phyloP scores from a whole-genome alignment of 2,329 filamentous ascomycete genomes.

The Westerdykella ornata region DNA sequence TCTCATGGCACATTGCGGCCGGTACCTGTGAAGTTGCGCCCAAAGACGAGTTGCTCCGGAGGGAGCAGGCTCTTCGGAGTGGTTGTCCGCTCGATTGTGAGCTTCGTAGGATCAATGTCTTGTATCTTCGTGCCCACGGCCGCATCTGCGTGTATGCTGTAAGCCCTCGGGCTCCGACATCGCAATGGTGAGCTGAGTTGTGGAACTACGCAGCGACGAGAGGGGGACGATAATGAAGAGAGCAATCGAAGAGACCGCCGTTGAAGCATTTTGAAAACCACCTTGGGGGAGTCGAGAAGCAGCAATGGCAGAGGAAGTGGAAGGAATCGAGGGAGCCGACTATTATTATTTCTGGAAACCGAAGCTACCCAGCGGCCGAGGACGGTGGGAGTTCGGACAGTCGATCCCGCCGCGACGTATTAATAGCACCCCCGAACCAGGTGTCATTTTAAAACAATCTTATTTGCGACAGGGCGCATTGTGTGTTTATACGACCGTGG shows the following conservation, averaged over 20 bases:
- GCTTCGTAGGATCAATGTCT: conserved; percentile 69
- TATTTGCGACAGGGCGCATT: conserved; percentile 16
- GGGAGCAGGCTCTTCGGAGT: conserved; percentile 68
- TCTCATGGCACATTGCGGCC: conserved; percentile 4
- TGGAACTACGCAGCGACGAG: conserved; percentile 20
- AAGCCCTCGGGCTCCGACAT: conserved; percentile 43
- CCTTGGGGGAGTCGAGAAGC: conserved; percentile 1
- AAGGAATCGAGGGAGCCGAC: conserved; percentile 11
- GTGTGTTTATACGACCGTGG: conserved; percentile 2
- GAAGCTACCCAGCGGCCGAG: conserved; percentile 1
- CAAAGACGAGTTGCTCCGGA: conserved; percentile 80
- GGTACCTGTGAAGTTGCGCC: conserved; percentile 78
- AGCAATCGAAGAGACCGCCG: conserved; percentile 30
- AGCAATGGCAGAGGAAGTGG: conserved; percentile 9
- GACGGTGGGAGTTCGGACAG: conserved; percentile 2
- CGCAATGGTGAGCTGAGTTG: conserved; percentile 37
- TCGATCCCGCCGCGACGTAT: conserved; percentile 9
- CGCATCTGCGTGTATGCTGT: conserved; percentile 46
- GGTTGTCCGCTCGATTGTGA: conserved; percentile 66
- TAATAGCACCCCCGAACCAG: conserved; percentile 14
- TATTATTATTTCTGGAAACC: conserved; percentile 13
- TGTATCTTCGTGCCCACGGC: conserved; percentile 50
- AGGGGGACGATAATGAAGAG: conserved; percentile 27
- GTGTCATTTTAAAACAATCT: conserved; percentile 2
- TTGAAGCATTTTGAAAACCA: conserved; percentile 31